Evolutionary conservation across 495 filamentous ascomycete genomes (phyloP).

Genomic region (Xylaria grammica): DNA sequence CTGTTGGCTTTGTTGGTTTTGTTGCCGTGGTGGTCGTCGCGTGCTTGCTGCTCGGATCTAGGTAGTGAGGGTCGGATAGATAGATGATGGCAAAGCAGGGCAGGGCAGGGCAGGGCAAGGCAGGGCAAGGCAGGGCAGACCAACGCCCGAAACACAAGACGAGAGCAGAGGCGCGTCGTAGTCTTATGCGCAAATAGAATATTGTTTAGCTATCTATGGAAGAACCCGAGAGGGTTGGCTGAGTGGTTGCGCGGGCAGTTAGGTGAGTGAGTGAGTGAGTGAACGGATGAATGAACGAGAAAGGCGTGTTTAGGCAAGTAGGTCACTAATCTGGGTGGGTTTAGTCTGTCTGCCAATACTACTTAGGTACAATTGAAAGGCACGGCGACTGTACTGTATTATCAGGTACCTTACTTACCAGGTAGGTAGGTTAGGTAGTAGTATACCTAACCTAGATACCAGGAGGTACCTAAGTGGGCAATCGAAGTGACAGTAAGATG

Average conservation of each 20-base stretch:
- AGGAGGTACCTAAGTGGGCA: too few species aligned
- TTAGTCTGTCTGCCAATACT: too few species aligned
- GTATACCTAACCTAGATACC: too few species aligned
- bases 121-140: not conserved
- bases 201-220: not conserved
- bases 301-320: too few species aligned
- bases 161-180: not conserved
- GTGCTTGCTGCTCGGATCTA: not conserved
- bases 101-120: not conserved
- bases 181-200: not conserved
- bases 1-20: not conserved
- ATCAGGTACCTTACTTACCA: too few species aligned
- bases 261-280: not conserved
- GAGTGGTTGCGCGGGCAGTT: not conserved
- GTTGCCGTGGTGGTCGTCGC: not conserved
- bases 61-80: not conserved
- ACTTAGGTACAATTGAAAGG: too few species aligned
- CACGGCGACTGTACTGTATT: too few species aligned
- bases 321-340: too few species aligned
- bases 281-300: conserved; percentile 10
- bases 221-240: not conserved
- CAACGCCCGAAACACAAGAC: not conserved
- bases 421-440: too few species aligned
- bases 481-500: too few species aligned
- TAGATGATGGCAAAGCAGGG: not conserved